Conservation (phyloP, 768 basidiomycete genomes). For the Amanita jacksonii region DNA sequence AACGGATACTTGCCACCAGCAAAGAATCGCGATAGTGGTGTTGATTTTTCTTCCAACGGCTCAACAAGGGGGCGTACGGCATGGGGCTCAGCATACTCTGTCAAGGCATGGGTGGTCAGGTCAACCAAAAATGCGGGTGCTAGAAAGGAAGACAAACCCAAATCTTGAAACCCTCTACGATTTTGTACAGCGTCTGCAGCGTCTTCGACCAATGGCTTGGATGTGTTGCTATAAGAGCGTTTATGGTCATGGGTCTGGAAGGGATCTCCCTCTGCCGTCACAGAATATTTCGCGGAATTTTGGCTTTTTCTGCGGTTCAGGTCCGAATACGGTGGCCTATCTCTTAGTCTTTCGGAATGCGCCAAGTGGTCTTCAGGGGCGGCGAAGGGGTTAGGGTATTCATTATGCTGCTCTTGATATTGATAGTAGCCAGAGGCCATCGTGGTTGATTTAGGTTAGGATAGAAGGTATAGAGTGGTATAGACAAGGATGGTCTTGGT, state of each 20-base stretch:
- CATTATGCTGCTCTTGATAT: slow-evolving; percentile 6
- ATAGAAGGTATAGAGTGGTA: no score
- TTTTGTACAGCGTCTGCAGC: slow-evolving; percentile 30
- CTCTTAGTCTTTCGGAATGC: neutral
- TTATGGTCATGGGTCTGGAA: slow-evolving; percentile 12
- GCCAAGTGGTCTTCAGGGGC: slow-evolving; percentile 7
- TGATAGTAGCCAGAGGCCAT: slow-evolving; percentile 3
- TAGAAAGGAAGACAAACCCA: slow-evolving; percentile 32
- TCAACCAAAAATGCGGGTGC: neutral
- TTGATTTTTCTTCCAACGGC: slow-evolving; percentile 29
- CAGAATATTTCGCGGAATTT: slow-evolving; percentile 3
- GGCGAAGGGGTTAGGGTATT: slow-evolving; percentile 10
- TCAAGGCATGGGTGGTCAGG: neutral
- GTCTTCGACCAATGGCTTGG: slow-evolving; percentile 18
- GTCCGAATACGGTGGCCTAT: neutral
- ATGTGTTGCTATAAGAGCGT: neutral
- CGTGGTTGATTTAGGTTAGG: neutral
- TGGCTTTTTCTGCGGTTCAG: slow-evolving; percentile 1
- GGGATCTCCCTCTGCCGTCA: slow-evolving; percentile 1
- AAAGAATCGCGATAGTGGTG: slow-evolving; percentile 33
- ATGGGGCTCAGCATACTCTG: slow-evolving; percentile 61
- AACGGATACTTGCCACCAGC: slow-evolving; percentile 46
- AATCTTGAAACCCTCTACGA: slow-evolving; percentile 38
- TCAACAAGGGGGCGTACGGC: slow-evolving; percentile 15
- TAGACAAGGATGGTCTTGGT: no score